Percentiles rank a stretch among this genome's conserved stretches.
phyloP scores from a whole-genome alignment of 2,329 filamentous ascomycete species.

The Aspergillus sp. region DNA sequence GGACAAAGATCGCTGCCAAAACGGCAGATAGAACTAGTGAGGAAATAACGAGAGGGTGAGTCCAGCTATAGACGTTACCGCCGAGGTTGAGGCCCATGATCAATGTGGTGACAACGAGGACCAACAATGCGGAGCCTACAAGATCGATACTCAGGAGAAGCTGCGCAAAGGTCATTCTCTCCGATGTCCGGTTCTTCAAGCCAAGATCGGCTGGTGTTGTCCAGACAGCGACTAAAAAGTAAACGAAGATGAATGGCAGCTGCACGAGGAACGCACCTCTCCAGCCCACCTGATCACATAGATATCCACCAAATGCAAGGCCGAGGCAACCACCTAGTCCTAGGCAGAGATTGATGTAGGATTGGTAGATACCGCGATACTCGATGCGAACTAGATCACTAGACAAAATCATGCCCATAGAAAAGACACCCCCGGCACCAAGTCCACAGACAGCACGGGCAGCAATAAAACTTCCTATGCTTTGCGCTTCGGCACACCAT shows the following conservation, averaged over 20 bases:
- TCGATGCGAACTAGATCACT: constrained; percentile 75
- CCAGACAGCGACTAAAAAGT: constrained; percentile 44
- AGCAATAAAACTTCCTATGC: constrained; percentile 69
- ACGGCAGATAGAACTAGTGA: constrained; percentile 46
- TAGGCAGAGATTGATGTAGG: constrained; percentile 41
- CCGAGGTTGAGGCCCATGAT: constrained; percentile 55
- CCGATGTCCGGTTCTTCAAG: constrained; percentile 42
- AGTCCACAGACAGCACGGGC: constrained; percentile 71
- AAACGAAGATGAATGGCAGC: constrained; percentile 49
- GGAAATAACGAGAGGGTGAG: constrained; percentile 50
- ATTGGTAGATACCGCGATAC: constrained; percentile 49
- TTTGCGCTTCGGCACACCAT: constrained; percentile 69
- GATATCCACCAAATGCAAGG: constrained; percentile 39
- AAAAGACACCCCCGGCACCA: constrained; percentile 70
- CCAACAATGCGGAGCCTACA: constrained; percentile 49
- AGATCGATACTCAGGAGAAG: constrained; percentile 52
- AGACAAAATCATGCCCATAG: constrained; percentile 60
- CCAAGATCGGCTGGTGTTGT: constrained; percentile 49
- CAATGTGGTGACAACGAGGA: constrained; percentile 47
- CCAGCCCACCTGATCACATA: constrained; percentile 44
- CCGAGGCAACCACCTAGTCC: constrained; percentile 40
- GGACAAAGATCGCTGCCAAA: constrained; percentile 40
- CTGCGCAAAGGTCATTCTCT: constrained; percentile 42
- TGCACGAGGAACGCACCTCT: constrained; percentile 50
- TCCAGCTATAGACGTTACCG: constrained; percentile 54